Conservation (phyloP, 2,329 filamentous ascomycete genomes). For the Didymella keratinophila region DNA sequence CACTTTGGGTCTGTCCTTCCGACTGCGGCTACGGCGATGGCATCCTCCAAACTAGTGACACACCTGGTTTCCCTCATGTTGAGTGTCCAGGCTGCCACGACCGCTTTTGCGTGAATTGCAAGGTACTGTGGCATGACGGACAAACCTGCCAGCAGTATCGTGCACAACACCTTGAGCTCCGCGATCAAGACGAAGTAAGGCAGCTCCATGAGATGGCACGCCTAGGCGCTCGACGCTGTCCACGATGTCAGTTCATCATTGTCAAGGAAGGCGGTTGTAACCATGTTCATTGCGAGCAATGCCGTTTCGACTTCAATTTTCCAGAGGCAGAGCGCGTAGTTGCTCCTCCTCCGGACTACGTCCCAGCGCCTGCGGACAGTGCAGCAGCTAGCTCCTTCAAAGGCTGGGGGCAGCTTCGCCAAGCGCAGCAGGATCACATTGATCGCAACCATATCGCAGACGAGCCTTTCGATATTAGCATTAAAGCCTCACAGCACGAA, state of each 20-base stretch:
- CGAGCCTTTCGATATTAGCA: background rate
- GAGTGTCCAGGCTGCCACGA: constrained; percentile 3
- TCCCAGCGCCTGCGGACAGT: background rate
- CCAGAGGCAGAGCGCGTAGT: background rate
- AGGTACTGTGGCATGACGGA: background rate
- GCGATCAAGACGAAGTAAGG: background rate
- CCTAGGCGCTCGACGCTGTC: constrained; percentile 9
- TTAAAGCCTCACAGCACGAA: background rate
- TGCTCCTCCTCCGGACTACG: background rate
- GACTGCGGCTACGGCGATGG: constrained; percentile 1
- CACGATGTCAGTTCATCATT: constrained; percentile 11
- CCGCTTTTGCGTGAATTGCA: constrained; percentile 5
- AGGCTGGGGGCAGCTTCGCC: background rate
- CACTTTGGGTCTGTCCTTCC: constrained; percentile 3
- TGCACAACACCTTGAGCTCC: background rate
- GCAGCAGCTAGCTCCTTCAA: background rate
- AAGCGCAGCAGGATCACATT: constrained; percentile 1
- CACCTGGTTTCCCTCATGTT: constrained; percentile 2
- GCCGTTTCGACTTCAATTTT: constrained; percentile 2
- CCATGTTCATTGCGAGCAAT: constrained; percentile 5
- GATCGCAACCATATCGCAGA: background rate
- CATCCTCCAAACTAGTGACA: background rate
- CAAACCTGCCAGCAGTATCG: constrained; percentile 9
- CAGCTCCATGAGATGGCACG: constrained; percentile 1
- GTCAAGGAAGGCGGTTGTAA: constrained; percentile 6